A percentile compares a stretch with the other conserved stretches of the same genome.
phyloP scores from a whole-genome alignment of 1,139 yeast genomes.

The Nakaseomyces kungkrabaensis region DNA sequence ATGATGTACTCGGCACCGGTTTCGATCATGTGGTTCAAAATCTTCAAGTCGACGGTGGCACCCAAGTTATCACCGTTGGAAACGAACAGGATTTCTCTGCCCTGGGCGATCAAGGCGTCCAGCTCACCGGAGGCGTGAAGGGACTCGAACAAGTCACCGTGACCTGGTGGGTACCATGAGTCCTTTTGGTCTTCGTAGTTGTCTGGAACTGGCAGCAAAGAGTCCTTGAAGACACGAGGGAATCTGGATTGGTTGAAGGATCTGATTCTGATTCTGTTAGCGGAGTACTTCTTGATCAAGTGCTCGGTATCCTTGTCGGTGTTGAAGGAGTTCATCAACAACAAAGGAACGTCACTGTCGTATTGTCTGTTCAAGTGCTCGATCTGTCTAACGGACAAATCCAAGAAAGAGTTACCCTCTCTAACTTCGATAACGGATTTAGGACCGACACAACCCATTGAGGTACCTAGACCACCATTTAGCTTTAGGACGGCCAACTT shows the following conservation, averaged over 20 bases:
- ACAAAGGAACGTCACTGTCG: slow-evolving; percentile 88
- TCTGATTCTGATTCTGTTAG: slow-evolving; percentile 89
- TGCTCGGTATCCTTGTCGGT: slow-evolving; percentile 94
- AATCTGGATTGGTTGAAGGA: slow-evolving; percentile 95
- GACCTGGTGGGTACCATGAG: slow-evolving; percentile 98
- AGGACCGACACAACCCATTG: slow-evolving; percentile 99
- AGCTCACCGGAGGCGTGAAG: slow-evolving; percentile 84
- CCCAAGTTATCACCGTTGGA: slow-evolving; percentile 98
- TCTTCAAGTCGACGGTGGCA: slow-evolving; percentile 91
- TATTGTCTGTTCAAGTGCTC: slow-evolving; percentile 87
- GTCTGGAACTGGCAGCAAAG: slow-evolving; percentile 88
- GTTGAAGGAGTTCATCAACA: slow-evolving; percentile 97
- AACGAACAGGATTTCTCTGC: slow-evolving; percentile 89
- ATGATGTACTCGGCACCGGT: slow-evolving; percentile 88
- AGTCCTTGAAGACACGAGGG: slow-evolving; percentile 93
- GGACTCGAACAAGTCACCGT: slow-evolving; percentile 93
- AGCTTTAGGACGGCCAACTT: slow-evolving; percentile 91
- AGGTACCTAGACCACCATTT: slow-evolving; percentile 97
- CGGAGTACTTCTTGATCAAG: slow-evolving; percentile 91
- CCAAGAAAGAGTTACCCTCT: slow-evolving; percentile 95
- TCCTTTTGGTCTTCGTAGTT: slow-evolving; percentile 64
- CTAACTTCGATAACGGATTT: slow-evolving; percentile 96
- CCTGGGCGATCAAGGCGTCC: slow-evolving; percentile 82
- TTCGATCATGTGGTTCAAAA: slow-evolving; percentile 86
- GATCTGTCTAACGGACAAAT: slow-evolving; percentile 90